Evolutionary conservation across 129 eudicot species (phyloP), one percentile per base, ranked within the genome.

Genomic region (Calendula officinalis): DNA sequence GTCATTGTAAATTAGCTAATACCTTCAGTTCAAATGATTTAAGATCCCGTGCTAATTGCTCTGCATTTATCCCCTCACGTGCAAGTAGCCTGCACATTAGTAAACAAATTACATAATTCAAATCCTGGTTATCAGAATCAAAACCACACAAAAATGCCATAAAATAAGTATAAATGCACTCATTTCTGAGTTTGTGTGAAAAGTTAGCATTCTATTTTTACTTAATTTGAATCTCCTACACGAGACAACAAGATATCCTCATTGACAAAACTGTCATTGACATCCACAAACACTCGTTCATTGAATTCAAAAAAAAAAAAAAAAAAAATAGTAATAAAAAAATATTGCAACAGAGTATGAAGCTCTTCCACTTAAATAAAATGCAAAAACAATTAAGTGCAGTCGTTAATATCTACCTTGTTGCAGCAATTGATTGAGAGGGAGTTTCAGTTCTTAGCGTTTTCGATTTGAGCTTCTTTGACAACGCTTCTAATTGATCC

Each of bases 21-120:
- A 91, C 98, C 98, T 91, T 91, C 59, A 91, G 66, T 68, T 91
- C 98, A 65, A 91, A 91, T 16, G 98, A 91, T 68, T 91, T 91
- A 37, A 91, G 90, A 87, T 87, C 98, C 10, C 96, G 94, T 64
- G 98, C 98, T 50, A 91, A 89, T 71, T 91, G 98, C 80, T 91
- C 98, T 9, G 98, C 95, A 62, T 91, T 91, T 76, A 91, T 76
- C 66, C 98, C 98, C 75, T 91, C 98, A 3, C 98, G 96, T 13
- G 98, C 98, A 67, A 91, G 87, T 62, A 91, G 78, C 84, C 98
- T 91, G 84, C 51, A 61, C 50, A 58, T 65, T 38, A 9, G 34
- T 60, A n/a, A 50, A 70, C 36, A 38, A 50, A 10, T 48, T 36
- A 56, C 65, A 56, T 15, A 36, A 35, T 12, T 12, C 39, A 56